phyloP scores from a whole-genome alignment of 148 eudicot genomes.

The Selenicereus undatus region DNA sequence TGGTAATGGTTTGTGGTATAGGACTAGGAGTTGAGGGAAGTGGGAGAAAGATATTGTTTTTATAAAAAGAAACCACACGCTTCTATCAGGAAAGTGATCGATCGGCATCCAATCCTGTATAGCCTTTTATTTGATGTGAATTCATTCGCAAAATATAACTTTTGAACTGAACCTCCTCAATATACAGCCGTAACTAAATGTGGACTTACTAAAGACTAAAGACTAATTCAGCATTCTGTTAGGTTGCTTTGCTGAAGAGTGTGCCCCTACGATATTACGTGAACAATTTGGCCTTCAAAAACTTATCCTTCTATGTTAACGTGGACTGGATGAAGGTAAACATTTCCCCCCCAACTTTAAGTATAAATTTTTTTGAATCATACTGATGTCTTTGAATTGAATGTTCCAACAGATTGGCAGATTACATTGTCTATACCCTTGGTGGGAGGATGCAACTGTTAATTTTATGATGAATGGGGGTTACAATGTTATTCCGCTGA shows the following conservation, averaged over 20 bases:
- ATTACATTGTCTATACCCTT: constrained; percentile 78
- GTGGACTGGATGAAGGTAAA: constrained; percentile 79
- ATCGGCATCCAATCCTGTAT: neutral
- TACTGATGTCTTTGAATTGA: neutral
- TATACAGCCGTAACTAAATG: neutral
- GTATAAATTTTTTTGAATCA: neutral
- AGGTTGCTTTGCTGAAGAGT: constrained; percentile 80
- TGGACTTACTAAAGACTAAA: neutral
- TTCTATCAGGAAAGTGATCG: neutral
- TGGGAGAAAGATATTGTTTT: no score
- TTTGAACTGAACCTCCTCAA: neutral
- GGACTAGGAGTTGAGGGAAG: no score
- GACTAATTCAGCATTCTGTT: constrained; percentile 11
- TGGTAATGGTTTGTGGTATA: no score
- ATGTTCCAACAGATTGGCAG: constrained; percentile 62
- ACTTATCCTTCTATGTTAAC: constrained; percentile 51
- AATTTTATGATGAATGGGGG: constrained; percentile 88
- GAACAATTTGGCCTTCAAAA: constrained; percentile 57
- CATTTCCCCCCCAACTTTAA: neutral
- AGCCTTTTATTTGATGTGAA: neutral
- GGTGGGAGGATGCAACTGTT: constrained; percentile 95
- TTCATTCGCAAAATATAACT: neutral
- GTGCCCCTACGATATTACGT: constrained; percentile 70
- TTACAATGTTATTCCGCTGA: constrained; percentile 58
- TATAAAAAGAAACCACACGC: no score